Evolutionary conservation across 768 basidiomycete genomes (phyloP), one percentile per base, ranked within the genome.

Genomic region (Mycena filopes): DNA sequence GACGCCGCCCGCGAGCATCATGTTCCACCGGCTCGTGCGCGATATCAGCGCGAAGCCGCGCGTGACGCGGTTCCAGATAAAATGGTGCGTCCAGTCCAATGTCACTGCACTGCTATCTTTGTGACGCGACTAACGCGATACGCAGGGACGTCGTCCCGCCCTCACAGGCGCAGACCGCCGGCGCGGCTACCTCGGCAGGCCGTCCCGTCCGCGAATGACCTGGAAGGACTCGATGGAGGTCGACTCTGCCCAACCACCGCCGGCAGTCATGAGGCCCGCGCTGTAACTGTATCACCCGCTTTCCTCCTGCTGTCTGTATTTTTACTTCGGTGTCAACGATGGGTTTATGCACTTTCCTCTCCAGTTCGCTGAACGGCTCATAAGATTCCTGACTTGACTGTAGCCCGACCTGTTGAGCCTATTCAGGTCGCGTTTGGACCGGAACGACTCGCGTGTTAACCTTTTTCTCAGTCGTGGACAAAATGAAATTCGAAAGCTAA

Each of bases 21-120:
- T 87, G 73, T 92, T 95, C 74, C 92, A 96, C 26, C 81, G 89
- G 47, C 79, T 99, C 29, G 87, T 93, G 65, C 84, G 98, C 68
- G 94, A 96, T 72, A 90, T 98, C 75, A 95, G 89, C 69, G 84
- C 89, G 53, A 98, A 98, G 73, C 95, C 96, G 33, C 85, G 96
- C 49, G 98, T 99, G 40, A 99, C 98, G 54, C 84, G 96, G 54
- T 94, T 94, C 72, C 92, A 94, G 74, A 94, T 94, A 67, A 93
- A 92, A 79, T 94, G 93, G 93, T 91, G 64, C 18, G 90, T 77
- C n/a, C n/a, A n/a, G n/a, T n/a, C n/a, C n/a, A n/a, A n/a, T n/a
- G n/a, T n/a, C 15, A 31, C 18, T 51, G 3, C 26, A 55, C 40
- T 46, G 51, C 15, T 15, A 36, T 25, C 21, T 55, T 50, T 9